Percentiles rank a stretch among this genome's conserved stretches.
phyloP scores from a whole-genome alignment of 2,329 filamentous ascomycete species.

The Penicillium sp. region DNA sequence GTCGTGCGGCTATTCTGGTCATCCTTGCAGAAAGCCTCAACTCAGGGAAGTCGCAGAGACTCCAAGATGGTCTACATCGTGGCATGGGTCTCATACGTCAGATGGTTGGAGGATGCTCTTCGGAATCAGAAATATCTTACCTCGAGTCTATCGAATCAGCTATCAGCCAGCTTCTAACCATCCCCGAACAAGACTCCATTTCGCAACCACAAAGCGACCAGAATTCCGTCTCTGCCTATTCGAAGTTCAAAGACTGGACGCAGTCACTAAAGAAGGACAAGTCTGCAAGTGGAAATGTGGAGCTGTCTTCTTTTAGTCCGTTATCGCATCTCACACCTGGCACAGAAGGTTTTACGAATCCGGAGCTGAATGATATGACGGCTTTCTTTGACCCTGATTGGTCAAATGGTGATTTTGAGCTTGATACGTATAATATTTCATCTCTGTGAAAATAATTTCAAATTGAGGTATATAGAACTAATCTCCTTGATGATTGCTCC shows the following conservation, averaged over 20 bases:
- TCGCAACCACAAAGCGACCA: conserved; percentile 21
- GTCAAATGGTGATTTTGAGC: conserved; percentile 6
- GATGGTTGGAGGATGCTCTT: conserved; percentile 54
- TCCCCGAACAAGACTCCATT: conserved; percentile 29
- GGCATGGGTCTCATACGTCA: conserved; percentile 53
- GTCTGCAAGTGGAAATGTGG: conserved; percentile 1
- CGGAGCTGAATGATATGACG: conserved; percentile 10
- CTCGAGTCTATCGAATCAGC: conserved; percentile 54
- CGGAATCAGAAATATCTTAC: conserved; percentile 51
- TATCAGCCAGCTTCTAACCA: conserved; percentile 45
- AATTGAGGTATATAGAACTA: background rate
- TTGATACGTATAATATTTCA: conserved; percentile 11
- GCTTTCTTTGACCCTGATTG: conserved; percentile 14
- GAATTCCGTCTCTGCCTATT: conserved; percentile 47
- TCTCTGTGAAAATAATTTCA: background rate
- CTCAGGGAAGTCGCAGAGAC: conserved; percentile 35
- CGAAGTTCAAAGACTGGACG: conserved; percentile 51
- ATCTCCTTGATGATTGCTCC: background rate
- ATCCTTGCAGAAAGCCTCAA: conserved; percentile 41
- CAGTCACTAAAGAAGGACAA: conserved; percentile 19
- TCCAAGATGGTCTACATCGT: conserved; percentile 49
- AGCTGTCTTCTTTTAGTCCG: conserved; percentile 20
- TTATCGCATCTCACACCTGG: conserved; percentile 7
- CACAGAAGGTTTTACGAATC: conserved; percentile 3
- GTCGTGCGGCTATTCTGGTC: conserved; percentile 55